Evolutionary conservation across 805 yeast genomes (phyloP).

Genomic region (Ogataea minuta): DNA sequence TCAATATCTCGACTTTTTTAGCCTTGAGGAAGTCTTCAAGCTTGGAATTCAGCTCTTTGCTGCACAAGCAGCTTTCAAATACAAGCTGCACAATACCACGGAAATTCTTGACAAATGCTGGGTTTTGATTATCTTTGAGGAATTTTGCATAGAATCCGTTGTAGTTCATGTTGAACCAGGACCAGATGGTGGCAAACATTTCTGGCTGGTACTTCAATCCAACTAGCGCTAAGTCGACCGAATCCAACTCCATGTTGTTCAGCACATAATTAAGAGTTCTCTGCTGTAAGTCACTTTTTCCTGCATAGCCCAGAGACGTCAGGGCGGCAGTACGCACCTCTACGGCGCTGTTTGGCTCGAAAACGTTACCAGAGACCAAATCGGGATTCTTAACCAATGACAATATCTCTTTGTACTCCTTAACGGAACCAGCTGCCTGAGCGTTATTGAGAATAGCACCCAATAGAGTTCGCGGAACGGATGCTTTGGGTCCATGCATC

Average conservation of each 20-base stretch:
- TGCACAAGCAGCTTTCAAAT: slow-evolving; percentile 32
- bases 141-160: slow-evolving; percentile 52
- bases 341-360: slow-evolving; percentile 16
- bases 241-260: slow-evolving; percentile 52
- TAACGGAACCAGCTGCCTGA: slow-evolving; percentile 30
- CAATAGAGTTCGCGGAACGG: slow-evolving; percentile 54
- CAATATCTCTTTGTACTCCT: slow-evolving; percentile 59
- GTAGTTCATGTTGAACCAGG: slow-evolving; percentile 56
- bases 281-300: slow-evolving; percentile 43
- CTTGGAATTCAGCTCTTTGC: slow-evolving; percentile 15
- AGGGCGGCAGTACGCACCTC: slow-evolving; percentile 58
- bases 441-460: slow-evolving; percentile 38
- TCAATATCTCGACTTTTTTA: slow-evolving; percentile 24
- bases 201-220: slow-evolving; percentile 46
- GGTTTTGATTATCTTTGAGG: slow-evolving; percentile 41
- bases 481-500: slow-evolving; percentile 50
- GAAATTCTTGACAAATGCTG: slow-evolving; percentile 42
- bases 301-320: slow-evolving; percentile 51
- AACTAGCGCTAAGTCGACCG: slow-evolving; percentile 56
- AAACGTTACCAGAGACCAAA: slow-evolving; percentile 40
- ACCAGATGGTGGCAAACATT: slow-evolving; percentile 41
- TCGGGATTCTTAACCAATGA: slow-evolving; percentile 52
- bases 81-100: slow-evolving; percentile 43
- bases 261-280: slow-evolving; percentile 57
- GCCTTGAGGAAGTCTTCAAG: slow-evolving; percentile 22